phyloP scores from a whole-genome alignment of 31 red algal species.

The Bonnemaisonia californica region DNA sequence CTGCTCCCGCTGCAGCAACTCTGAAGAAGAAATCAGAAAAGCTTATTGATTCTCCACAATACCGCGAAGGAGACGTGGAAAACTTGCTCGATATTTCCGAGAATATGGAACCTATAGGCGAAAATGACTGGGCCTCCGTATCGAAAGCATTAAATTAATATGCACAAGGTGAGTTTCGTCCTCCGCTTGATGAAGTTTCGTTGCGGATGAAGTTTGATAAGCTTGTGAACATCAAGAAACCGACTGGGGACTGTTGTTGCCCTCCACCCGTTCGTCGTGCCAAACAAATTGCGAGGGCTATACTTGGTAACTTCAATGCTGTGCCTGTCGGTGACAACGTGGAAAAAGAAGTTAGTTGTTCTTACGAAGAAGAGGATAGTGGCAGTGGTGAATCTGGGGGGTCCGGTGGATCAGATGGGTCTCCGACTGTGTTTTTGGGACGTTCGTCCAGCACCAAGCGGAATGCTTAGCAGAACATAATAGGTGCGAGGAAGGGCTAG shows the following conservation, averaged over 20 bases:
- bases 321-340: not conserved
- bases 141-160: not conserved
- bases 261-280: not conserved
- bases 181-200: not conserved
- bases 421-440: not conserved
- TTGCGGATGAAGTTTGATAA: not conserved
- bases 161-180: not conserved
- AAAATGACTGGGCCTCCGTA: not conserved
- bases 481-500: not conserved
- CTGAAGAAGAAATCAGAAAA: too few relatives aligned
- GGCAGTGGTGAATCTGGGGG: not conserved
- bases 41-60: not conserved
- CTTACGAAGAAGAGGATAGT: not conserved
- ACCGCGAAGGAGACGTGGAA: not conserved
- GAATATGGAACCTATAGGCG: not conserved
- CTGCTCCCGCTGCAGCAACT: too few relatives aligned
- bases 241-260: not conserved
- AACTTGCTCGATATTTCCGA: not conserved
- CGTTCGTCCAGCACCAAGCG: not conserved
- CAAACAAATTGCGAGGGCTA: not conserved
- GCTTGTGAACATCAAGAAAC: not conserved
- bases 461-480: not conserved
- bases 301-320: not conserved
- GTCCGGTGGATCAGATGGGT: not conserved
- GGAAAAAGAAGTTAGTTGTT: not conserved